A percentile compares a stretch with the other conserved stretches of the same genome.
Evolutionary conservation across 2,329 filamentous ascomycete species (phyloP).

Genomic region (Exophiala xenobiotica): DNA sequence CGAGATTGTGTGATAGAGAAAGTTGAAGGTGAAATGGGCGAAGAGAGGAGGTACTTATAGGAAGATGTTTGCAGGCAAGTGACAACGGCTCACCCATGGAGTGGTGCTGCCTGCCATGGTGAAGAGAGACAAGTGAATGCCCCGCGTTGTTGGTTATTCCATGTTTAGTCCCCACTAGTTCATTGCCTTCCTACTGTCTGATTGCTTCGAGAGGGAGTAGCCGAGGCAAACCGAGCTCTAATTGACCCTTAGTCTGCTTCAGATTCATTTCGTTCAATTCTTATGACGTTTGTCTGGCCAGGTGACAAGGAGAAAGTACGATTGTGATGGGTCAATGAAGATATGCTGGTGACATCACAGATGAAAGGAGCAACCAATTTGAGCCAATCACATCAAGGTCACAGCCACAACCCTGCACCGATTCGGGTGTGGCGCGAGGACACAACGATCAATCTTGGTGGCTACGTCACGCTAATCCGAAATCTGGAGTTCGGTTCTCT

Average conservation of each 20-base stretch:
- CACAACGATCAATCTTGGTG: background rate
- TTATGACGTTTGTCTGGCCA: conserved; percentile 1
- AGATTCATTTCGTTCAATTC: background rate
- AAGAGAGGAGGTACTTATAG: conserved; percentile 22
- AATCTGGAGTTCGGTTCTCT: background rate
- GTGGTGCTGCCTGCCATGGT: conserved; percentile 11
- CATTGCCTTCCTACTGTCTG: background rate
- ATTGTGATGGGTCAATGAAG: background rate
- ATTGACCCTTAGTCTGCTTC: background rate
- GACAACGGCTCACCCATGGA: background rate
- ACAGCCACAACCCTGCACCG: background rate
- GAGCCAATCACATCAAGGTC: background rate
- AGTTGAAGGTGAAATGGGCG: background rate
- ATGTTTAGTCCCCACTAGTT: background rate
- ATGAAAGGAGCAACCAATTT: background rate
- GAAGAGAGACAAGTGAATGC: background rate
- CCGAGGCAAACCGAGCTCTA: conserved; percentile 1
- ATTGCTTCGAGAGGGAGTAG: background rate
- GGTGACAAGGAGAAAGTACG: background rate
- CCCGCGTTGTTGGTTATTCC: conserved; percentile 2
- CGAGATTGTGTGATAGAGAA: conserved; percentile 9
- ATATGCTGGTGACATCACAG: conserved; percentile 2
- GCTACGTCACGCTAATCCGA: background rate
- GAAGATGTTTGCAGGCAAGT: background rate
- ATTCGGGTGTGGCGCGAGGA: background rate